phyloP scores from a whole-genome alignment of 2,329 filamentous ascomycete species.

The Acrocalymma vagum region DNA sequence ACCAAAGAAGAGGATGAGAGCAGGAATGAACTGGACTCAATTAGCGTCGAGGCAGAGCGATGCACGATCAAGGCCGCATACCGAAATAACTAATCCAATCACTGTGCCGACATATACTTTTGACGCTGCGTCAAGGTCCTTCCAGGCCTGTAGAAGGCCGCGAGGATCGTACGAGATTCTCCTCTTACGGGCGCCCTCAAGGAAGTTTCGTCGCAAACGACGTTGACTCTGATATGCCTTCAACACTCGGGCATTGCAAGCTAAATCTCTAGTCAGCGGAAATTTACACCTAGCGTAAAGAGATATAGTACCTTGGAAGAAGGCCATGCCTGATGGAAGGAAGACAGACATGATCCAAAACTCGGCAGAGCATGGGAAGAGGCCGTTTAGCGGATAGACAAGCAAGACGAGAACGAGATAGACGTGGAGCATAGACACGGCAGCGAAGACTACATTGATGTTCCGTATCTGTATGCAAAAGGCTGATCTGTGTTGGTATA shows the following conservation, averaged over 20 bases:
- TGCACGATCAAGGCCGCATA: slow-evolving; percentile 20
- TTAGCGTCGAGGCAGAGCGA: slow-evolving; percentile 21
- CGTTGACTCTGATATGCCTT: slow-evolving; percentile 46
- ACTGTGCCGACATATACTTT: slow-evolving; percentile 44
- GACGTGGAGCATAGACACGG: slow-evolving; percentile 45
- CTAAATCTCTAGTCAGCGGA: slow-evolving; percentile 16
- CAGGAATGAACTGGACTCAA: slow-evolving; percentile 62
- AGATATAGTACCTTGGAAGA: slow-evolving; percentile 42
- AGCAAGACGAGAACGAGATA: slow-evolving; percentile 46
- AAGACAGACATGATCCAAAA: slow-evolving; percentile 51
- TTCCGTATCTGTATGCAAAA: slow-evolving; percentile 45
- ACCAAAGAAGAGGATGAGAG: slow-evolving; percentile 67
- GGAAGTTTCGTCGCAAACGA: slow-evolving; percentile 42
- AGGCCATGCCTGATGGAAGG: slow-evolving; percentile 47
- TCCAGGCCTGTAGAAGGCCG: slow-evolving; percentile 40
- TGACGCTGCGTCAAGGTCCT: slow-evolving; percentile 38
- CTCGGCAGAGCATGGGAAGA: slow-evolving; percentile 45
- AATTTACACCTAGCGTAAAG: not conserved
- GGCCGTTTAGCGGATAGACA: slow-evolving; percentile 47
- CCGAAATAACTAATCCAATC: slow-evolving; percentile 37
- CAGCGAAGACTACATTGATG: slow-evolving; percentile 42
- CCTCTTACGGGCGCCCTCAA: slow-evolving; percentile 45
- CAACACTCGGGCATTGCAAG: slow-evolving; percentile 46
- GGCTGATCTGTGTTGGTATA: slow-evolving; percentile 35
- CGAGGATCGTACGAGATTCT: slow-evolving; percentile 35